Percentiles rank a stretch among this genome's conserved stretches.
phyloP scores from a whole-genome alignment of 1,139 yeast genomes.

The Hanseniaspora sp. region DNA sequence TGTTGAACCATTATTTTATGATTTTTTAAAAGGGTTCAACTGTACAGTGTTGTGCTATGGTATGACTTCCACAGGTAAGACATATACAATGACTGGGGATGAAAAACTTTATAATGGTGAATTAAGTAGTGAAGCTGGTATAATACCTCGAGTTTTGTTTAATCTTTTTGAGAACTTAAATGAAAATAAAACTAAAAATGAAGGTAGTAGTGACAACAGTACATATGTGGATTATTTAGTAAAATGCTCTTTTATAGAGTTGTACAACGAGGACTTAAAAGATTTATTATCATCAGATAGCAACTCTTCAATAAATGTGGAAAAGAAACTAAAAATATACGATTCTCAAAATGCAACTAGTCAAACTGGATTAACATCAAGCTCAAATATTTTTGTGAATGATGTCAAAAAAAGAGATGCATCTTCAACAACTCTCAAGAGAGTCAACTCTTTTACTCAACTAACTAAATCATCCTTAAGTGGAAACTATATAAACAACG shows the following conservation, averaged over 20 bases:
- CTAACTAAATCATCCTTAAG: not conserved
- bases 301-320: constrained; percentile 21
- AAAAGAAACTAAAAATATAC: constrained; percentile 40
- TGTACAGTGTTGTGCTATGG: constrained; percentile 71
- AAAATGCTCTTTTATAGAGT: constrained; percentile 60
- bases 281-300: constrained; percentile 44
- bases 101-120: constrained; percentile 39
- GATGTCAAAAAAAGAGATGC: constrained; percentile 3
- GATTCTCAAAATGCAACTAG: constrained; percentile 28
- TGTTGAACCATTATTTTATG: constrained; percentile 56
- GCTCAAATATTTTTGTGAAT: not conserved
- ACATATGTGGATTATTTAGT: constrained; percentile 38
- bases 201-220: constrained; percentile 18
- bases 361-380: not conserved
- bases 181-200: constrained; percentile 16
- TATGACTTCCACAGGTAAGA: constrained; percentile 72
- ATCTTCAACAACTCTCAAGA: not conserved
- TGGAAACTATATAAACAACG: not conserved
- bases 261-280: constrained; percentile 60
- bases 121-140: constrained; percentile 53
- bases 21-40: constrained; percentile 57
- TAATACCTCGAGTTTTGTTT: constrained; percentile 54
- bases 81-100: constrained; percentile 70
- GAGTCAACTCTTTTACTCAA: constrained; percentile 9
- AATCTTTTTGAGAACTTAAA: constrained; percentile 42